Percentiles rank a stretch among this genome's conserved stretches.
These are phyloP conservation scores for Dioscorea alata DNA, from an alignment of 106 monocot species.

Conservation along the genomic window DNA sequence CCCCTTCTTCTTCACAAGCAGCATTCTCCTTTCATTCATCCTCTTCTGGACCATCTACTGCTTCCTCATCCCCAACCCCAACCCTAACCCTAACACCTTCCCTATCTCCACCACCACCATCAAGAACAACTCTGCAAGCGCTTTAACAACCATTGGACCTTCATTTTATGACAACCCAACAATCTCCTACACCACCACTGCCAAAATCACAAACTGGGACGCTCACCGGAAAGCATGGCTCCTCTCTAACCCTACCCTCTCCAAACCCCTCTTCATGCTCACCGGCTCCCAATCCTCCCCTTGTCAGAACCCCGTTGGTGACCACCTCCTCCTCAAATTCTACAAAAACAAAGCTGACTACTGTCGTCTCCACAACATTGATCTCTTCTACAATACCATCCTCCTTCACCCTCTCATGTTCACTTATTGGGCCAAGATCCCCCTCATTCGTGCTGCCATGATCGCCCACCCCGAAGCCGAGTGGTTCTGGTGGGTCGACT, in stretches of 20 bases:
- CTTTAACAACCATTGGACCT: not conserved
- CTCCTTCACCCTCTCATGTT: conserved; percentile 38
- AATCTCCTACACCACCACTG: conserved; percentile 24
- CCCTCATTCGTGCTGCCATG: conserved; percentile 43
- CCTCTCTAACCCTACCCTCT: conserved; percentile 17
- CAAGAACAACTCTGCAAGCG: not conserved
- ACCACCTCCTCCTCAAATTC: conserved; percentile 48
- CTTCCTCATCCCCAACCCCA: conserved; percentile 6
- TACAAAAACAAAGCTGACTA: conserved; percentile 53
- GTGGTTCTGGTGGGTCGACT: conserved; percentile 71
- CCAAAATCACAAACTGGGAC: conserved; percentile 32
- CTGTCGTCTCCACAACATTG: conserved; percentile 33
- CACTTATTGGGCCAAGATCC: conserved; percentile 45
- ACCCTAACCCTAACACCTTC: not conserved
- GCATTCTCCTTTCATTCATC: conserved; percentile 4
- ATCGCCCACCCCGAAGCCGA: conserved; percentile 50
- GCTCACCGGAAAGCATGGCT: conserved; percentile 38
- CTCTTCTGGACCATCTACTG: conserved; percentile 10
- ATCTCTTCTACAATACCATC: conserved; percentile 44
- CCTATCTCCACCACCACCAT: not conserved
- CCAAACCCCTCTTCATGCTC: conserved; percentile 22
- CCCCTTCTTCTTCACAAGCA: conserved; percentile 10
- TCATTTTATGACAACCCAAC: conserved; percentile 44
- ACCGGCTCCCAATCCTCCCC: conserved; percentile 38
- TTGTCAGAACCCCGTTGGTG: conserved; percentile 37